Percentiles rank a stretch among this genome's conserved stretches.
These are phyloP conservation scores for Rhizodiscina lignyota DNA, from an alignment of 495 filamentous ascomycete genomes.

Conservation along the genomic window DNA sequence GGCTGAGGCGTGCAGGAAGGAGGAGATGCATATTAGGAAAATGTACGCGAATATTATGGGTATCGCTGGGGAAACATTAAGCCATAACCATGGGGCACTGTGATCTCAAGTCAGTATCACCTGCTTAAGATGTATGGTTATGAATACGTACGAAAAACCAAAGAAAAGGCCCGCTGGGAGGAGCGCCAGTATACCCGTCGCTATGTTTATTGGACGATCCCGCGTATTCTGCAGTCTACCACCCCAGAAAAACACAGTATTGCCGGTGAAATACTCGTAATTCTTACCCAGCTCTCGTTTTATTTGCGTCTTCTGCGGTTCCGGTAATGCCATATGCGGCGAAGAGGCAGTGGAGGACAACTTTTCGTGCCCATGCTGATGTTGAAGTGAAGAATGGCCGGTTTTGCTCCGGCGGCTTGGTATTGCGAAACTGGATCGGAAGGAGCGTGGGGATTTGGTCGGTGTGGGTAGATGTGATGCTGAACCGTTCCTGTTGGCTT, in stretches of 20 bases:
- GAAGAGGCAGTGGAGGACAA: conserved; percentile 63
- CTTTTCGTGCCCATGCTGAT: conserved; percentile 52
- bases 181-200: conserved; percentile 61
- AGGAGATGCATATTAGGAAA: conserved; percentile 78
- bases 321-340: conserved; percentile 31
- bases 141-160: conserved; percentile 49
- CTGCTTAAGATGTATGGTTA: background rate
- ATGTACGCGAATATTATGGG: conserved; percentile 83
- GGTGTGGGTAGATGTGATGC: conserved; percentile 28
- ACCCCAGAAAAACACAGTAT: conserved; percentile 73
- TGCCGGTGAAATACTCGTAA: conserved; percentile 82
- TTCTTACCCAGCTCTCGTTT: conserved; percentile 45
- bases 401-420: conserved; percentile 26
- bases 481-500: no score
- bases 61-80: conserved; percentile 78
- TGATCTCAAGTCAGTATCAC: conserved; percentile 9
- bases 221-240: conserved; percentile 78
- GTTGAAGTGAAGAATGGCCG: conserved; percentile 12
- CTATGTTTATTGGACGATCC: conserved; percentile 81
- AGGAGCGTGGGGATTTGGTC: conserved; percentile 55
- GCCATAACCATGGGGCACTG: conserved; percentile 76
- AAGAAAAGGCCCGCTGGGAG: conserved; percentile 72
- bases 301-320: conserved; percentile 21
- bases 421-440: conserved; percentile 49
- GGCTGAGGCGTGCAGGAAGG: conserved; percentile 79